Percentiles rank a stretch among this genome's conserved stretches.
phyloP scores from a whole-genome alignment of 2,329 filamentous ascomycete genomes.

The Phoma sp. region DNA sequence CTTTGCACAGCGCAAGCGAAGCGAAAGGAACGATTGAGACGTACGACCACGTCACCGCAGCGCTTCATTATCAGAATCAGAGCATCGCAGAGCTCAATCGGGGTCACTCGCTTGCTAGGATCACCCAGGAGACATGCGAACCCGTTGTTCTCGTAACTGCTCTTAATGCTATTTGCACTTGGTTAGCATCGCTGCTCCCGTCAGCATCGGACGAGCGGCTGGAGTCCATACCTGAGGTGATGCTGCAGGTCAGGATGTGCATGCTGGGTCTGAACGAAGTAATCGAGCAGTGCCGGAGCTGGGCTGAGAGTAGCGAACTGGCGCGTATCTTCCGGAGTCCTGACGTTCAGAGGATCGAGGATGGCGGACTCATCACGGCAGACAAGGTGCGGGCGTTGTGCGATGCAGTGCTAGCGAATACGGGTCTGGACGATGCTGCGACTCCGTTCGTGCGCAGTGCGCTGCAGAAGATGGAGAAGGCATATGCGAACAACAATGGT shows the following conservation, averaged over 20 bases:
- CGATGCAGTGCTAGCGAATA: not conserved
- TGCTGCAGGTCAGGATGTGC: not conserved
- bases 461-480: constrained; percentile 8
- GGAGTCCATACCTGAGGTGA: not conserved
- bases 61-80: constrained; percentile 7
- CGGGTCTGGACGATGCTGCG: not conserved
- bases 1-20: constrained; percentile 14
- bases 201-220: not conserved
- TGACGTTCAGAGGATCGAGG: not conserved
- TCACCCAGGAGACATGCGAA: not conserved
- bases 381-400: not conserved
- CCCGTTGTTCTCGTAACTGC: not conserved
- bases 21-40: not conserved
- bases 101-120: not conserved
- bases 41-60: constrained; percentile 2
- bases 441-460: not conserved
- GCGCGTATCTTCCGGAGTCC: not conserved
- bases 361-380: not conserved
- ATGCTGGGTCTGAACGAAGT: constrained; percentile 1
- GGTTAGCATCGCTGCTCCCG: not conserved
- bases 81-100: constrained; percentile 1
- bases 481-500: not conserved
- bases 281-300: not conserved
- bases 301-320: not conserved
- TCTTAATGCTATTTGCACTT: not conserved